phyloP scores from a whole-genome alignment of 1,284 basidiomycete species.

The Puccinia brachypodii region DNA sequence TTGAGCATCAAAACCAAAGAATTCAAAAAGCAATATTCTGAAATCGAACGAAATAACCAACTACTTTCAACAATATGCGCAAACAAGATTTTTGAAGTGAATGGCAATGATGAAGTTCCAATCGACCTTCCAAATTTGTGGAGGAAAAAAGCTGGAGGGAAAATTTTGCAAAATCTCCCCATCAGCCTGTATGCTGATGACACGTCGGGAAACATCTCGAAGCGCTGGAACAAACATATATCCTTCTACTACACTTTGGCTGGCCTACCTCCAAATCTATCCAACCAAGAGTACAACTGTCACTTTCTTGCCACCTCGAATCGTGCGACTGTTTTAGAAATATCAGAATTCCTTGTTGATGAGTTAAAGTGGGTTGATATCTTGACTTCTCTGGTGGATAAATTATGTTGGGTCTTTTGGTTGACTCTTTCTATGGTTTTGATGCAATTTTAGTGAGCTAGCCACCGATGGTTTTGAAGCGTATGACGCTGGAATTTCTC shows the following conservation, averaged over 20 bases:
- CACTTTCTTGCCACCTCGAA: neutral
- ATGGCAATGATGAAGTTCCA: neutral
- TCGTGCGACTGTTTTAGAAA: neutral
- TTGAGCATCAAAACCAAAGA: neutral
- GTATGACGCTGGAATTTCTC: neutral
- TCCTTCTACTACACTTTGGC: neutral
- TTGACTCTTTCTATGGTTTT: neutral
- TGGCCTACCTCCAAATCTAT: neutral
- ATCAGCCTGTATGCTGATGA: constrained; percentile 7
- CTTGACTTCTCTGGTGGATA: too few species aligned
- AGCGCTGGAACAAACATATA: constrained; percentile 22
- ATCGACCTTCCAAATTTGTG: constrained; percentile 35
- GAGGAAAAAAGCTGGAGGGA: constrained; percentile 39
- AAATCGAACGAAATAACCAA: neutral
- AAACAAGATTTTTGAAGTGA: neutral
- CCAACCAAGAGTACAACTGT: constrained; percentile 17
- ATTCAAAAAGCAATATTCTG: neutral
- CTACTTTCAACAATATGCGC: neutral
- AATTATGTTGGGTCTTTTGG: neutral
- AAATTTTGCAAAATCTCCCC: constrained; percentile 18
- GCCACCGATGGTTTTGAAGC: neutral
- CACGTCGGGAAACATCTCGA: constrained; percentile 5
- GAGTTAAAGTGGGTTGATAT: constrained; percentile 54
- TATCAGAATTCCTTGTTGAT: constrained; percentile 54
- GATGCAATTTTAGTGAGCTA: neutral